A percentile compares a stretch with the other conserved stretches of the same genome.
Conservation (phyloP, 2,329 filamentous ascomycete species). For the Colletotrichum tanaceti region DNA sequence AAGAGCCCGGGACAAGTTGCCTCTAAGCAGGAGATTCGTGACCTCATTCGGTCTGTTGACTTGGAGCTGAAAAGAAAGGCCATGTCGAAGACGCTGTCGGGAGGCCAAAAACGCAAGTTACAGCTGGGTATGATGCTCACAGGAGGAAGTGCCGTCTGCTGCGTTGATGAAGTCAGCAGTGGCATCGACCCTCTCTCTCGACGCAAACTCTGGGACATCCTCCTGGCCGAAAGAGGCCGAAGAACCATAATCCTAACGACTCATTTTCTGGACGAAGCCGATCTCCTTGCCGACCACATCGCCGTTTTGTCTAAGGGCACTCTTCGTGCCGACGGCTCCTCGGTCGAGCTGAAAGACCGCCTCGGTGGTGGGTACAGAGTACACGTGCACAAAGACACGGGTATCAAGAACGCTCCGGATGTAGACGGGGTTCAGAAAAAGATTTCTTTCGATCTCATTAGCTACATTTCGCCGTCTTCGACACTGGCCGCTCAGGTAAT, state of each 20-base stretch:
- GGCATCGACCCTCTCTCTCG: conserved; percentile 88
- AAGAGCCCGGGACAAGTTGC: conserved; percentile 73
- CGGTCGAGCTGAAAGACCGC: conserved; percentile 84
- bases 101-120: conserved; percentile 91
- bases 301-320: conserved; percentile 87
- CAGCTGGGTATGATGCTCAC: conserved; percentile 97
- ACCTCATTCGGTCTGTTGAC: conserved; percentile 78
- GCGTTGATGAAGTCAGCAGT: conserved; percentile 90
- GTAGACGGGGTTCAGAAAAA: conserved; percentile 69
- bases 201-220: conserved; percentile 93
- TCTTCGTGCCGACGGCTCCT: conserved; percentile 84
- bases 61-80: conserved; percentile 79
- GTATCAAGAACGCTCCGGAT: conserved; percentile 59
- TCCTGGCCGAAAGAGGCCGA: conserved; percentile 83
- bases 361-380: conserved; percentile 88
- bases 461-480: conserved; percentile 78
- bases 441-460: conserved; percentile 75
- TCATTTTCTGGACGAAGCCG: conserved; percentile 93
- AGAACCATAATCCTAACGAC: conserved; percentile 90
- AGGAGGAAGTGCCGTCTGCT: conserved; percentile 87
- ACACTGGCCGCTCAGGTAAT: conserved; percentile 78
- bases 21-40: conserved; percentile 66
- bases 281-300: conserved; percentile 89
- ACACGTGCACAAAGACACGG: conserved; percentile 72
- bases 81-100: conserved; percentile 81